phyloP scores from a whole-genome alignment of 2,329 filamentous ascomycete species.

The Zelopaecilomyces penicillatus region DNA sequence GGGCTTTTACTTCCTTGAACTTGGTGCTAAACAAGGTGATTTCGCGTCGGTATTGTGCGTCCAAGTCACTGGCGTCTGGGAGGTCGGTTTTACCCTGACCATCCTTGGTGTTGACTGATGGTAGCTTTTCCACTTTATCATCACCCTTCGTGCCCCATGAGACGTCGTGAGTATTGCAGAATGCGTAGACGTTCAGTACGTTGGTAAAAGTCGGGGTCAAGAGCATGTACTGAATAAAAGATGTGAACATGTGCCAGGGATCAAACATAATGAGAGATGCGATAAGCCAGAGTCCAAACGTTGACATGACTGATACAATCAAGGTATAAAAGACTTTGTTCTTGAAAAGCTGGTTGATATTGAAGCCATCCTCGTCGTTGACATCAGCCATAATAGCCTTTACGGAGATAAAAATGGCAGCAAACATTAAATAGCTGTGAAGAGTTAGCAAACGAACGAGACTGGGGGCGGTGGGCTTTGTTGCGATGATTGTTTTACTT shows the following conservation, averaged over 20 bases:
- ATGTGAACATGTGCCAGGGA: slow-evolving; percentile 99
- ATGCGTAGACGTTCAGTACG: slow-evolving; percentile 97
- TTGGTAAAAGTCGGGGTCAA: slow-evolving; percentile 96
- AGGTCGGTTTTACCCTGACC: slow-evolving; percentile 89
- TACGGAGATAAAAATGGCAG: slow-evolving; percentile 89
- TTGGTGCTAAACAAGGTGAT: slow-evolving; percentile 66
- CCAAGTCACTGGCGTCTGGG: slow-evolving; percentile 88
- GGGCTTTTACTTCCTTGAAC: slow-evolving; percentile 61
- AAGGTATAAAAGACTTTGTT: slow-evolving; percentile 89
- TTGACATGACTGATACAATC: slow-evolving; percentile 85
- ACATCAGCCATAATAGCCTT: slow-evolving; percentile 71
- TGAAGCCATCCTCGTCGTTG: slow-evolving; percentile 52
- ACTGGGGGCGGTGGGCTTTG: background rate
- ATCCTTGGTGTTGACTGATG: slow-evolving; percentile 81
- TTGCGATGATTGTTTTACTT: slow-evolving; percentile 27
- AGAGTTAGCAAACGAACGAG: slow-evolving; percentile 13
- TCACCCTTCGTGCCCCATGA: slow-evolving; percentile 98
- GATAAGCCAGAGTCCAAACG: slow-evolving; percentile 87
- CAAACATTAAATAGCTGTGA: slow-evolving; percentile 77
- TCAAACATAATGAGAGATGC: slow-evolving; percentile 92
- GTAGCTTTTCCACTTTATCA: slow-evolving; percentile 86
- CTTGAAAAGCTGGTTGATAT: slow-evolving; percentile 64
- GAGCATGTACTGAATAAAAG: slow-evolving; percentile 87
- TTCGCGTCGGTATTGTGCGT: slow-evolving; percentile 89
- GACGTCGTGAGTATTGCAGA: slow-evolving; percentile 97